phyloP scores from a whole-genome alignment of 2,329 filamentous ascomycete genomes.

The Thelonectria blattea region DNA sequence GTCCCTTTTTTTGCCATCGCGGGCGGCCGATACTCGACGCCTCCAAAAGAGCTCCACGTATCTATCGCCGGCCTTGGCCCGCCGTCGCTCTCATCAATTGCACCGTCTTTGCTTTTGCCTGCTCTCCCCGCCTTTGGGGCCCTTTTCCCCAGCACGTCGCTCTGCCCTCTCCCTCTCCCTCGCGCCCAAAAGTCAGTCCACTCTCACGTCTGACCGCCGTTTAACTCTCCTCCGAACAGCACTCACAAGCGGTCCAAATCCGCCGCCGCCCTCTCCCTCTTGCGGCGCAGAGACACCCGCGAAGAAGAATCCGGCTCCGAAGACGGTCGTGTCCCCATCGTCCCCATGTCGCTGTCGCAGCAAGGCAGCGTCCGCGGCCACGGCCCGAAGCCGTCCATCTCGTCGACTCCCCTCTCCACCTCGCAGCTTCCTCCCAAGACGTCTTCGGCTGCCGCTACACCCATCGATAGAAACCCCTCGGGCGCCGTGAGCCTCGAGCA shows the following conservation, averaged over 20 bases:
- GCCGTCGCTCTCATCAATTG: constrained; percentile 6
- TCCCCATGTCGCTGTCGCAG: constrained; percentile 48
- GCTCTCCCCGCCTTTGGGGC: not conserved
- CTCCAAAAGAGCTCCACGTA: constrained; percentile 6
- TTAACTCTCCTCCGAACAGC: constrained; percentile 34
- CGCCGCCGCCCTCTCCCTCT: constrained; percentile 56
- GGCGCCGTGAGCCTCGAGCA: constrained; percentile 74
- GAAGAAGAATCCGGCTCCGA: constrained; percentile 61
- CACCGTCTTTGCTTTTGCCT: constrained; percentile 17
- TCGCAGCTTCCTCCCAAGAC: constrained; percentile 38
- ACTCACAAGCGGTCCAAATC: constrained; percentile 62
- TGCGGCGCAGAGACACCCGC: constrained; percentile 58
- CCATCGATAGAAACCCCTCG: constrained; percentile 44
- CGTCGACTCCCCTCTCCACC: constrained; percentile 49
- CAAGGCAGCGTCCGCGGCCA: constrained; percentile 49
- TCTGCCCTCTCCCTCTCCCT: too few species aligned
- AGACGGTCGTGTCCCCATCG: constrained; percentile 52
- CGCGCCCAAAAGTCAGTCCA: constrained; percentile 36
- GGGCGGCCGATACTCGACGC: not conserved
- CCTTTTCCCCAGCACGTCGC: constrained; percentile 7
- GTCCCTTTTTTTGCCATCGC: not conserved
- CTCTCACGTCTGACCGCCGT: constrained; percentile 36
- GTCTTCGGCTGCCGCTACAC: constrained; percentile 39
- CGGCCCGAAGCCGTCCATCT: constrained; percentile 54
- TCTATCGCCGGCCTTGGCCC: not conserved